A percentile compares a stretch with the other conserved stretches of the same genome.
phyloP scores from a whole-genome alignment of 1,284 basidiomycete species.

The Mycena sp. region DNA sequence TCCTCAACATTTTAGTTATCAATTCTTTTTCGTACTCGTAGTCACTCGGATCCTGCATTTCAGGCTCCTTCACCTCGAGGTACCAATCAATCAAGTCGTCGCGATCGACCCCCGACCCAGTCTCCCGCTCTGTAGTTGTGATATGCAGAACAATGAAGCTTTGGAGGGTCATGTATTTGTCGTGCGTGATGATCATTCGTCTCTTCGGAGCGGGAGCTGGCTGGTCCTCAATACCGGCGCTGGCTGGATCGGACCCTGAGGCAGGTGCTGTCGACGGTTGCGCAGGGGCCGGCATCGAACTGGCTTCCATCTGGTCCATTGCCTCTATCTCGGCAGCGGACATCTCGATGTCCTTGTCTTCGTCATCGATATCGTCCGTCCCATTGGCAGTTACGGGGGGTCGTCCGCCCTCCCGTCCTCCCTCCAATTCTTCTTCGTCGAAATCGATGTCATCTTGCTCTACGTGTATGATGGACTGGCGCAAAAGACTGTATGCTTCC shows the following conservation, averaged over 20 bases:
- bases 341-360: constrained; percentile 71
- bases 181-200: constrained; percentile 93
- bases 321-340: constrained; percentile 56
- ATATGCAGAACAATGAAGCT: constrained; percentile 90
- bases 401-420: constrained; percentile 54
- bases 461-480: constrained; percentile 99
- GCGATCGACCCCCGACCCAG: constrained; percentile 82
- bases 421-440: constrained; percentile 89
- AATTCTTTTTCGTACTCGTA: constrained; percentile 94
- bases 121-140: constrained; percentile 79
- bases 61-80: constrained; percentile 87
- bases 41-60: constrained; percentile 87
- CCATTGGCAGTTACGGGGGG: constrained; percentile 41
- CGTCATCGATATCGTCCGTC: constrained; percentile 52
- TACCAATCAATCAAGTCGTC: constrained; percentile 98
- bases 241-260: constrained; percentile 51
- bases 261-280: constrained; percentile 42
- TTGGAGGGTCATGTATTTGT: constrained; percentile 93
- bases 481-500: constrained; percentile 93
- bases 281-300: constrained; percentile 54
- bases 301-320: constrained; percentile 68
- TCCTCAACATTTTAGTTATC: constrained; percentile 88
- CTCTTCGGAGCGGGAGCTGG: constrained; percentile 60
- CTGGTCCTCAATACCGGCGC: constrained; percentile 43
- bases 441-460: constrained; percentile 99